Base-by-base conservation (phyloP, 371 early-diverging fungal genomes). In the Apophysomyces trapeziformis region DNA sequence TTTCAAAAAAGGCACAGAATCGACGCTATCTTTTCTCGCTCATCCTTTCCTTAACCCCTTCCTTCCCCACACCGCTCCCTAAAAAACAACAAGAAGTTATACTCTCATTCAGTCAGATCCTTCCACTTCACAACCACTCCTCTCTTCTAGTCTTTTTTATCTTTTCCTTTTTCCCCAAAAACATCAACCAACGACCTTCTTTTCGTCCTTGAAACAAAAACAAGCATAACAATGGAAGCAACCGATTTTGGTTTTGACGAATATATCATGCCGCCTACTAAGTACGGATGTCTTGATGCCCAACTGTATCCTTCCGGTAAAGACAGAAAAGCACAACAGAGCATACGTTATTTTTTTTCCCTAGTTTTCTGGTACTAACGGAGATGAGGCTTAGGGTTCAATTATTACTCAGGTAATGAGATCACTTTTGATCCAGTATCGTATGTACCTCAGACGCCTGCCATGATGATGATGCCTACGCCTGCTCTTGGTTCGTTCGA, bases 161-260 rank as follows among this genome's bases (percentile, higher is more conserved):
- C 46, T 13, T 18, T 18, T 13, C 9, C 21, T 8, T 21, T 21
- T 21, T 21, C 21, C 54, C 21, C 16, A 50, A 21, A 50, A 50
- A 50, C 54, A 50, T 50, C 54, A 32, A 50, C 21, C 54, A 5
- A 13, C 8, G 7, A 47, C 11, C 47, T 11, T 21, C 11, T 21
- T 50, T 50, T 21, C n/a, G 9, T 9, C 21, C 54, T 50, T 50
- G 5, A 16, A 47, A 41, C 0, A 41, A 41, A 47, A 47, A n/a
- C 16, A n/a, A 45, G 13, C 16, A 18, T 37, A n/a, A 60, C 38
- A 57, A 39, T 59, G 59, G 58, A 64, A 32, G 70, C 73, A 62
- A 74, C 72, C 65, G 75, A 77, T 68, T 77, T 75, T 65, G 74
- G 75, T 59, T 80, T 80, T 75, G 80, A 80, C 60, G 80, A 80